Conservation (phyloP, 164 flowering plant genomes). For the Aristolochia contorta region DNA sequence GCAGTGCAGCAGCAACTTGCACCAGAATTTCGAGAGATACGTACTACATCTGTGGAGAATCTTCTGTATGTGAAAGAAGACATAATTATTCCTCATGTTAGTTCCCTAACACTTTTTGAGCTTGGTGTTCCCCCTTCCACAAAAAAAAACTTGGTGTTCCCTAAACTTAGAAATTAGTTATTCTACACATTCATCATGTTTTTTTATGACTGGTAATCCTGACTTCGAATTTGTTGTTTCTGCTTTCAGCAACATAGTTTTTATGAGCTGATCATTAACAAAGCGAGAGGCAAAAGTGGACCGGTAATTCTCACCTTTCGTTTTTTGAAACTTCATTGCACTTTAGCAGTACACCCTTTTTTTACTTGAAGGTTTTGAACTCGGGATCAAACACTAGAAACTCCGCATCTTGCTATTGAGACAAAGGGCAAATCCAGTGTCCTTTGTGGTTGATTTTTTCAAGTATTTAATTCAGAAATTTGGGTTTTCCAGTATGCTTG, state of each 20-base stretch:
- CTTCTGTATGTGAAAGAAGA: conserved; percentile 97
- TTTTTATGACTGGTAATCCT: not conserved
- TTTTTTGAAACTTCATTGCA: not conserved
- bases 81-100: conserved; percentile 94
- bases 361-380: no score
- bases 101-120: no score
- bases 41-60: conserved; percentile 95
- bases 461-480: no score
- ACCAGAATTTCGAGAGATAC: conserved; percentile 92
- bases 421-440: no score
- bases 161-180: not conserved
- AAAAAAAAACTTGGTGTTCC: no score
- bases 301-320: conserved; percentile 51
- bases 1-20: conserved; percentile 98
- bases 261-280: conserved; percentile 86
- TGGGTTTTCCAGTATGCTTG: no score
- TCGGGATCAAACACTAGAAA: no score
- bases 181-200: not conserved
- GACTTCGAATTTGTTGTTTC: not conserved
- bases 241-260: conserved; percentile 89
- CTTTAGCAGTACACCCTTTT: no score
- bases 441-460: no score
- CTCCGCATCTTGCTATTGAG: no score
- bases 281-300: conserved; percentile 99
- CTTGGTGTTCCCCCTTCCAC: no score